These are phyloP conservation scores for Talaromyces ruber DNA, from an alignment of 495 filamentous ascomycete genomes.

Conservation along the genomic window DNA sequence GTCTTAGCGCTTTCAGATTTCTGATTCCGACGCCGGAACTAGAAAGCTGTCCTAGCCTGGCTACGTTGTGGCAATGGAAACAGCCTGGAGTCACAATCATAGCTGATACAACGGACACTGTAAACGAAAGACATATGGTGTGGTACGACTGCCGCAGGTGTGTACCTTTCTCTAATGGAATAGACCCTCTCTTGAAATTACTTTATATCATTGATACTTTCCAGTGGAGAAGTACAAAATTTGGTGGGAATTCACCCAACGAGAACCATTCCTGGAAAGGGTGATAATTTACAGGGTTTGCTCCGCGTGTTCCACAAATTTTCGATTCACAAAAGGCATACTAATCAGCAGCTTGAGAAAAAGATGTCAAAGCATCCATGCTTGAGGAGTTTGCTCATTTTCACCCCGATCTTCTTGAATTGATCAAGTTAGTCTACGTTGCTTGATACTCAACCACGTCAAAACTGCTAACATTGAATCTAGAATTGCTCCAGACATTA, in stretches of 20 bases:
- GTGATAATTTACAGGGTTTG: neutral
- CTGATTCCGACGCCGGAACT: slow-evolving; percentile 13
- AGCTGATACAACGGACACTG: neutral
- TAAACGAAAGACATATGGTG: slow-evolving; percentile 16
- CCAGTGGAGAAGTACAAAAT: slow-evolving; percentile 32
- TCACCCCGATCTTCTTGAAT: slow-evolving; percentile 7
- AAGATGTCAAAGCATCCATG: slow-evolving; percentile 10
- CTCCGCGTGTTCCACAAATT: neutral
- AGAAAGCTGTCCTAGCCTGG: neutral
- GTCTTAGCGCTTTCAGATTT: slow-evolving; percentile 18
- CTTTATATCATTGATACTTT: neutral
- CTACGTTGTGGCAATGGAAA: slow-evolving; percentile 8
- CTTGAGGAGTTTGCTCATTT: slow-evolving; percentile 15
- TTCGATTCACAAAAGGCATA: neutral
- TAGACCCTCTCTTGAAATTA: neutral
- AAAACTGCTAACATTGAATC: neutral
- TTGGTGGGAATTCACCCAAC: slow-evolving; percentile 32
- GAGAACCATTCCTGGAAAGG: neutral
- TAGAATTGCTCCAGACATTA: slow-evolving; percentile 30
- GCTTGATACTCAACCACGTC: neutral
- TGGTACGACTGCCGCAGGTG: slow-evolving; percentile 28
- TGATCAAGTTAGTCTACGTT: slow-evolving; percentile 9
- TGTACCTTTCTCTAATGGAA: neutral
- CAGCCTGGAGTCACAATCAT: slow-evolving; percentile 9
- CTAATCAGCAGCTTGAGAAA: neutral